Percentiles rank a stretch among this genome's conserved stretches.
Conservation (phyloP, 495 filamentous ascomycete species). For the Wilcoxina mikolae region DNA sequence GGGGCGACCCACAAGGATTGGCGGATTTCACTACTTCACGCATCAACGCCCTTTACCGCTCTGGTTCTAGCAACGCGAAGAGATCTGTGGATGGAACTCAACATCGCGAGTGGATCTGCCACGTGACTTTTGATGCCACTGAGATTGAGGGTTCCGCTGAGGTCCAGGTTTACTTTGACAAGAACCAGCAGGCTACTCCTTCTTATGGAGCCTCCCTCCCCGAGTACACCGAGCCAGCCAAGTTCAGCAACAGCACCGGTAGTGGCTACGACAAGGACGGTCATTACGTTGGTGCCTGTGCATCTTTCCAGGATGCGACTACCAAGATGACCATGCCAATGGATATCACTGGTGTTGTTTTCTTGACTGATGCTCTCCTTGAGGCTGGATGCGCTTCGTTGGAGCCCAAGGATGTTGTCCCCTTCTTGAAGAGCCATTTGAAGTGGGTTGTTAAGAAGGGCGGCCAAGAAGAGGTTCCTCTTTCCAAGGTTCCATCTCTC, state of each 20-base stretch:
- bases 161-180: slow-evolving; percentile 6
- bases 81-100: background rate
- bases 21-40: slow-evolving; percentile 19
- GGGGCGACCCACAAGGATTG: slow-evolving; percentile 11
- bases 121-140: background rate
- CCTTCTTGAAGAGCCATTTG: slow-evolving; percentile 8
- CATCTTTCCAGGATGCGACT: background rate
- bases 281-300: background rate
- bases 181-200: background rate
- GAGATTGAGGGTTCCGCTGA: background rate
- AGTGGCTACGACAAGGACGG: background rate
- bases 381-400: slow-evolving; percentile 2
- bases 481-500: background rate
- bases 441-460: slow-evolving; percentile 3
- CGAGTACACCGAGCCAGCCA: background rate
- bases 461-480: background rate
- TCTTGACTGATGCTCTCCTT: slow-evolving; percentile 9
- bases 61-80: background rate
- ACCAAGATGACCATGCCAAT: slow-evolving; percentile 1
- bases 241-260: slow-evolving; percentile 1
- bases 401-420: slow-evolving; percentile 1
- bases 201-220: too few species aligned
- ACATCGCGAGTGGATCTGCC: slow-evolving; percentile 4
- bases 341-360: slow-evolving; percentile 2
- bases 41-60: slow-evolving; percentile 30